phyloP scores from a whole-genome alignment of 2,329 filamentous ascomycete genomes.

The Fusarium piperis region DNA sequence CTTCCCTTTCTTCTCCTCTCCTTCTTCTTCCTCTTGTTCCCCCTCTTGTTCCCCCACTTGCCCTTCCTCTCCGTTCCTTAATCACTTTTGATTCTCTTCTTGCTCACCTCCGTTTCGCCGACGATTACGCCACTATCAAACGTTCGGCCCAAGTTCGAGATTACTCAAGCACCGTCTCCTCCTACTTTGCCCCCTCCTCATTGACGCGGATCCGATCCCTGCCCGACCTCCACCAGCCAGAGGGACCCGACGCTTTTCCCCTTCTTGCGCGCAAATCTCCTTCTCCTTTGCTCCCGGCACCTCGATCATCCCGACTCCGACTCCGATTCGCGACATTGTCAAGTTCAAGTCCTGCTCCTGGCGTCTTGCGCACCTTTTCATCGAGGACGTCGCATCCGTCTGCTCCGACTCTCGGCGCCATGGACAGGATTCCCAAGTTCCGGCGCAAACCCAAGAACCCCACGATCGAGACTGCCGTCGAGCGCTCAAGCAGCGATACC shows the following conservation, averaged over 20 bases:
- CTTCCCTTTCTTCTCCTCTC: slow-evolving; percentile 1
- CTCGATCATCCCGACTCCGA: slow-evolving; percentile 19
- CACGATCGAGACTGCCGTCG: slow-evolving; percentile 53
- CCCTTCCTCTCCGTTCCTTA: background rate
- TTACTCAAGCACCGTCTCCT: slow-evolving; percentile 22
- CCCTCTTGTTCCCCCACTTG: background rate
- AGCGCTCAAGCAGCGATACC: slow-evolving; percentile 45
- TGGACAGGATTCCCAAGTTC: slow-evolving; percentile 56
- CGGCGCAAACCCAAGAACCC: slow-evolving; percentile 57
- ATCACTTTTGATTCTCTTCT: background rate
- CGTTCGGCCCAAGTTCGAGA: slow-evolving; percentile 14
- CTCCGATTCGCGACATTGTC: slow-evolving; percentile 12
- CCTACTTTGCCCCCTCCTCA: slow-evolving; percentile 30
- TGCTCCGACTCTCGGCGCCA: slow-evolving; percentile 33
- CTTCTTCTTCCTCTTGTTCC: background rate
- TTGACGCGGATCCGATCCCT: slow-evolving; percentile 34
- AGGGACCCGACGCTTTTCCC: slow-evolving; percentile 34
- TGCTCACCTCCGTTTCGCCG: slow-evolving; percentile 6
- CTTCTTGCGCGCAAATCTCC: slow-evolving; percentile 34
- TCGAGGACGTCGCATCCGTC: slow-evolving; percentile 21
- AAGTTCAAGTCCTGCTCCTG: slow-evolving; percentile 24
- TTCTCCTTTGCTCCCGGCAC: slow-evolving; percentile 22
- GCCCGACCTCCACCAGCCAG: slow-evolving; percentile 35
- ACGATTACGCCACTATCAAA: slow-evolving; percentile 23
- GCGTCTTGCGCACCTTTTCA: slow-evolving; percentile 20